A percentile compares a stretch with the other conserved stretches of the same genome.
phyloP scores from a whole-genome alignment of 208 protist species.

The Acanthamoeba divionensis region DNA sequence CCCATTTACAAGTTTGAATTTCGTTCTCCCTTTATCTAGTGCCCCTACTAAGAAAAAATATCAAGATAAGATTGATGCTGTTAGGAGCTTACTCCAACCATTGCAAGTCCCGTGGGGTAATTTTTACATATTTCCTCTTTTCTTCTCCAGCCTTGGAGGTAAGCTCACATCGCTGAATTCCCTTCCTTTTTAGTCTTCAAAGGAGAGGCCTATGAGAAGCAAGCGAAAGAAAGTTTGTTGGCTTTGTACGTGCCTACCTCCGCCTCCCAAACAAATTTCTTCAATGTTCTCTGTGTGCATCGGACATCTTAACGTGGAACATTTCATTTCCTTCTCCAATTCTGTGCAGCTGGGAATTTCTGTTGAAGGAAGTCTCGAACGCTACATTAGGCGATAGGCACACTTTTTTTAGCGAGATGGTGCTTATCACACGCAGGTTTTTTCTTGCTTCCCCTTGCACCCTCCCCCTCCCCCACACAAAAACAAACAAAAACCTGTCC shows the following conservation, averaged over 20 bases:
- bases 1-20: too few species aligned
- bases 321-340: neutral
- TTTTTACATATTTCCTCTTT: too few species aligned
- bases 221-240: neutral
- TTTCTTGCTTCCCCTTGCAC: too few species aligned
- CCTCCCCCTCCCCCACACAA: too few species aligned
- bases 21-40: neutral
- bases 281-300: neutral
- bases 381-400: neutral
- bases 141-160: neutral
- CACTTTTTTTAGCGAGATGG: constrained; percentile 15
- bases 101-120: neutral
- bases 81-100: neutral
- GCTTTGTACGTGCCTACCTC: neutral
- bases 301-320: neutral
- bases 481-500: too few species aligned
- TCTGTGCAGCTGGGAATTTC: constrained; percentile 13
- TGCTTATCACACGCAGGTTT: neutral
- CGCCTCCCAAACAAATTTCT: neutral
- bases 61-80: neutral
- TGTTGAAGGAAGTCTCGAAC: neutral
- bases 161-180: neutral
- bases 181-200: neutral
- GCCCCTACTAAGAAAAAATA: constrained; percentile 10
- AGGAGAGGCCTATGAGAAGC: neutral